A percentile compares a stretch with the other conserved stretches of the same genome.
Conservation (phyloP, 163 green algal species). For the Chlamydomonas reinhardtii region DNA sequence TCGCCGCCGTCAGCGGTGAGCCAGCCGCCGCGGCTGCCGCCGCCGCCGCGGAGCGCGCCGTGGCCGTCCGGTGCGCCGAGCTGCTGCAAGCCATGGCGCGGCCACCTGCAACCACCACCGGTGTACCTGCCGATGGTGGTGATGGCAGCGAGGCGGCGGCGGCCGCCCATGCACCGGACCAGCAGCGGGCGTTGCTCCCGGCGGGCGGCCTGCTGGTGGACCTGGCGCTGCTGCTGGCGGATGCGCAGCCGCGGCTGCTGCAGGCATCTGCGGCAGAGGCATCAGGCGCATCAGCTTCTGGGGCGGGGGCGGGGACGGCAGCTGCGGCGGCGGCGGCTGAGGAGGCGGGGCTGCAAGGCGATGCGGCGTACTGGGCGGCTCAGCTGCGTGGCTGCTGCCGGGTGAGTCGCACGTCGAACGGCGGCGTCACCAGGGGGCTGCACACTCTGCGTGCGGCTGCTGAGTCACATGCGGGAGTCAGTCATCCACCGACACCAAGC, state of each 20-base stretch:
- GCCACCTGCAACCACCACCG: not conserved
- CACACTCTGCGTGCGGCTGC: too few species aligned
- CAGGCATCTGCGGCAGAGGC: too few species aligned
- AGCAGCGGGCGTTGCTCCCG: not conserved
- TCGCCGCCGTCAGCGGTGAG: constrained; percentile 28
- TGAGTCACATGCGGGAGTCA: too few species aligned
- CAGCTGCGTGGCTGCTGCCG: constrained; percentile 6
- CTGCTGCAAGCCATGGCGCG: constrained; percentile 16
- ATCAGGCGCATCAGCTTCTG: too few species aligned
- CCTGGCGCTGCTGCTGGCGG: constrained; percentile 32
- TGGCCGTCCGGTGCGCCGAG: constrained; percentile 16
- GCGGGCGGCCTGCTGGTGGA: constrained; percentile 3
- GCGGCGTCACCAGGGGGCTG: too few species aligned
- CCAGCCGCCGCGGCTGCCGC: constrained; percentile 8
- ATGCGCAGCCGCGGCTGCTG: constrained; percentile 4
- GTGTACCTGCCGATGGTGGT: not conserved
- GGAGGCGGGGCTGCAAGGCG: not conserved
- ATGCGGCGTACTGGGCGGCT: constrained; percentile 15
- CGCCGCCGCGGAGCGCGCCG: constrained; percentile 24
- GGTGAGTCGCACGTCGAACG: too few species aligned
- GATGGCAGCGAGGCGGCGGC: not conserved
- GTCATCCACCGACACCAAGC: too few species aligned
- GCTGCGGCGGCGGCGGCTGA: not conserved
- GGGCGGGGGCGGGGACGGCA: not conserved
- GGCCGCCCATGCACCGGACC: too few species aligned